Percentiles rank a stretch among this genome's conserved stretches.
Evolutionary conservation across 2,329 filamentous ascomycete species (phyloP).

Genomic region (Neofusicoccum sp.): DNA sequence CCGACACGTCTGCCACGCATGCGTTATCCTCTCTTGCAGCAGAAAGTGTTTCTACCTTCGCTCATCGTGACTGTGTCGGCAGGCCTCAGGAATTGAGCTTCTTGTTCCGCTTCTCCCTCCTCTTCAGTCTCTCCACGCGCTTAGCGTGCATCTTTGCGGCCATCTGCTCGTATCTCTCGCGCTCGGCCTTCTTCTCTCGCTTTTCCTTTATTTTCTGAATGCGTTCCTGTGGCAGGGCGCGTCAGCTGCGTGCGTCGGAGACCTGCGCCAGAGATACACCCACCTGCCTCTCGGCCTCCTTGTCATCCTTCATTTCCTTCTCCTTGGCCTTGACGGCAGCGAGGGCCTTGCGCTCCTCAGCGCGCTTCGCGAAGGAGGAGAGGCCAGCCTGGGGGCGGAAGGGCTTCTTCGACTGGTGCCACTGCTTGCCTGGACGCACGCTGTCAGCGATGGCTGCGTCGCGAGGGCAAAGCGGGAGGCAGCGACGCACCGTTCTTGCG

Average conservation of each 20-base stretch:
- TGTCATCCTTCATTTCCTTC: slow-evolving; percentile 94
- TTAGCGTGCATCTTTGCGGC: slow-evolving; percentile 98
- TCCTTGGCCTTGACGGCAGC: slow-evolving; percentile 87
- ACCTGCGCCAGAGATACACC: slow-evolving; percentile 25
- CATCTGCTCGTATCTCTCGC: slow-evolving; percentile 87
- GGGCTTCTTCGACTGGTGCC: slow-evolving; percentile 78
- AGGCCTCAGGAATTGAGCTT: slow-evolving; percentile 52
- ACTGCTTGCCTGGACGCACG: slow-evolving; percentile 79
- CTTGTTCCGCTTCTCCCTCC: slow-evolving; percentile 96
- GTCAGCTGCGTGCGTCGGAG: neutral
- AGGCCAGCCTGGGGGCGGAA: slow-evolving; percentile 80
- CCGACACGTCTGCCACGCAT: neutral
- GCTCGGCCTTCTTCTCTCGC: slow-evolving; percentile 85
- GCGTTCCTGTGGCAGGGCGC: slow-evolving; percentile 56
- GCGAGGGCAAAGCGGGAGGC: neutral
- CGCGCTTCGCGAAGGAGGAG: slow-evolving; percentile 74
- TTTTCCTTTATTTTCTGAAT: slow-evolving; percentile 81
- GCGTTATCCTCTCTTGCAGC: neutral
- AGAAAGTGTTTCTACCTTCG: neutral
- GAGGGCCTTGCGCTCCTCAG: slow-evolving; percentile 66
- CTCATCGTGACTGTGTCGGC: neutral
- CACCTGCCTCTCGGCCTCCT: slow-evolving; percentile 84
- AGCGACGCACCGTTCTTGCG: slow-evolving; percentile 72
- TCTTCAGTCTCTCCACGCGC: slow-evolving; percentile 86
- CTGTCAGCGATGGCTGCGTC: slow-evolving; percentile 10